A percentile compares a stretch with the other conserved stretches of the same genome.
These are phyloP conservation scores for Serendipita vermifera DNA, from an alignment of 768 basidiomycete species.

Conservation along the genomic window DNA sequence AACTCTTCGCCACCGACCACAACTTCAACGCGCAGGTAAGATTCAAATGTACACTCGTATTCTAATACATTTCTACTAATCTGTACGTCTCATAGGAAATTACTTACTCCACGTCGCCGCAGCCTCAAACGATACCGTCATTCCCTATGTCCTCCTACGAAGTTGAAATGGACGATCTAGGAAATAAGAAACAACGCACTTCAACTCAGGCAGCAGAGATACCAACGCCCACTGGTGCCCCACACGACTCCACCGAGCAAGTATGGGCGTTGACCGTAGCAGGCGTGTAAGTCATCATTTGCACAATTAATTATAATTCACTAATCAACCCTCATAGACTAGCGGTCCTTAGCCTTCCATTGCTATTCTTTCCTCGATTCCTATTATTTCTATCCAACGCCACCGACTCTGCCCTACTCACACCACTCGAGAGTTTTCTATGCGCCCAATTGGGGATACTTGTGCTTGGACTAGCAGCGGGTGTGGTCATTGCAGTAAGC, in stretches of 20 bases:
- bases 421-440: constrained; percentile 57
- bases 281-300: neutral
- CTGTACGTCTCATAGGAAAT: too few relatives aligned
- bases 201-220: neutral
- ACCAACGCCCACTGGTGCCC: neutral
- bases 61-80: too few relatives aligned
- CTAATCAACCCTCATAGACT: constrained; percentile 21
- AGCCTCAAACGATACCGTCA: too few relatives aligned
- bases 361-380: constrained; percentile 46
- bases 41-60: too few relatives aligned
- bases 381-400: constrained; percentile 53
- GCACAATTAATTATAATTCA: neutral
- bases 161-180: constrained; percentile 2
- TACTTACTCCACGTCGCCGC: too few relatives aligned
- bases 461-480: constrained; percentile 40
- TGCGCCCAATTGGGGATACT: constrained; percentile 52
- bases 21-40: too few relatives aligned
- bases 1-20: too few relatives aligned
- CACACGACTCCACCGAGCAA: neutral
- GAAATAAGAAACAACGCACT: neutral
- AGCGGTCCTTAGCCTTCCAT: constrained; percentile 25
- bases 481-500: constrained; percentile 49
- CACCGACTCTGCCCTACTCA: constrained; percentile 28
- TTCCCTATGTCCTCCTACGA: too few relatives aligned
- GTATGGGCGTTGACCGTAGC: neutral